These are phyloP conservation scores for Skeletonema potamos DNA, from an alignment of 108 stramenopile genomes.

Conservation along the genomic window DNA sequence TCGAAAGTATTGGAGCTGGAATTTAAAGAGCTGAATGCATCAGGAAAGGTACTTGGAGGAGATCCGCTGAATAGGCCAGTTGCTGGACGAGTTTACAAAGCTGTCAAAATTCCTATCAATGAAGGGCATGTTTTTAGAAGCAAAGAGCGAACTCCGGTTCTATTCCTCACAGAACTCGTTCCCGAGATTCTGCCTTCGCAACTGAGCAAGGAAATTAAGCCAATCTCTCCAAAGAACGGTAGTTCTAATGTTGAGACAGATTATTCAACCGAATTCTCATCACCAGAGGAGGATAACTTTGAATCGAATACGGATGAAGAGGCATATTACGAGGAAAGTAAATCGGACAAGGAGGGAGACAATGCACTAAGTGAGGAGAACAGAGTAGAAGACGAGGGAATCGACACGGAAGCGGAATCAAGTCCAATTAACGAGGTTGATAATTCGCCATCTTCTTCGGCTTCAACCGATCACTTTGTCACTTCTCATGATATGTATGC, in stretches of 20 bases:
- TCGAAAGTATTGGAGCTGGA: constrained; percentile 47
- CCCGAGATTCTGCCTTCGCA: constrained; percentile 20
- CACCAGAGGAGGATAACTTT: not conserved
- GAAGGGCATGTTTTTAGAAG: constrained; percentile 92
- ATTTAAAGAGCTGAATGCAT: constrained; percentile 65
- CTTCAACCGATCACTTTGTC: constrained; percentile 7
- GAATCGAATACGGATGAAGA: not conserved
- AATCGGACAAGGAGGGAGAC: no score
- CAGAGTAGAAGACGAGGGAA: not conserved
- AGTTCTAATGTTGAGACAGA: not conserved
- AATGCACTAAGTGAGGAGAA: not conserved
- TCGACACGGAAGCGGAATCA: not conserved
- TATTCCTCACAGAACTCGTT: constrained; percentile 69
- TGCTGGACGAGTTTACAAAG: constrained; percentile 38
- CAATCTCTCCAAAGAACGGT: not conserved
- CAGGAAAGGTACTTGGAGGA: constrained; percentile 73
- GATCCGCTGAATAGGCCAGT: constrained; percentile 72
- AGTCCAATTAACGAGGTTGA: not conserved
- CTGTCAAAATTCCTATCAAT: constrained; percentile 67
- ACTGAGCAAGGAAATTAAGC: constrained; percentile 6
- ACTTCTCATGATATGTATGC: not conserved
- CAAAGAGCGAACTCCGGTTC: constrained; percentile 86
- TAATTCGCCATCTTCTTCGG: constrained; percentile 35
- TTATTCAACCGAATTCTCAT: not conserved
- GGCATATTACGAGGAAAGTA: not conserved